Evolutionary conservation across 441 rosid species (phyloP).

Genomic region (Gossypium trilobum): DNA sequence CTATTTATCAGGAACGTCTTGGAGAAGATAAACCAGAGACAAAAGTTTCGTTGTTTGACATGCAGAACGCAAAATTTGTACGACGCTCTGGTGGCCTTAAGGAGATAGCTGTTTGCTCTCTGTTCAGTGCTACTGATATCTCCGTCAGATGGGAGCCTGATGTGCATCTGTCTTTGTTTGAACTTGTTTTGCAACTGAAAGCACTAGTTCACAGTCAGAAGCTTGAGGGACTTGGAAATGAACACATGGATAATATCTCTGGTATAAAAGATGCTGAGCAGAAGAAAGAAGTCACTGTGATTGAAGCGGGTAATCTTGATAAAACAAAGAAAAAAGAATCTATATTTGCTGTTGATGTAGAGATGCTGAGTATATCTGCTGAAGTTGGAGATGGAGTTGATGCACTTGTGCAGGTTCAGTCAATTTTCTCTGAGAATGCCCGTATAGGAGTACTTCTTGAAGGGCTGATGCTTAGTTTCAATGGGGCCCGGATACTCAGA

Average conservation of each 20-base stretch:
- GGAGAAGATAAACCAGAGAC: constrained; percentile 54
- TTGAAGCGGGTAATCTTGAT: constrained; percentile 39
- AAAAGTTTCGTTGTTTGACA: constrained; percentile 62
- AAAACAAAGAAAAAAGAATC: constrained; percentile 77
- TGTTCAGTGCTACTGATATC: constrained; percentile 90
- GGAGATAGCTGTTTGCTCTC: constrained; percentile 83
- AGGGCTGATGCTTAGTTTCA: constrained; percentile 68
- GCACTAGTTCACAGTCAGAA: constrained; percentile 49
- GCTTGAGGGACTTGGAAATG: constrained; percentile 41
- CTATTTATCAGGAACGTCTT: constrained; percentile 68
- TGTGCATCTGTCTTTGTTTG: constrained; percentile 66
- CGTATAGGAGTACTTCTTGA: constrained; percentile 94
- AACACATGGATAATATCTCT: constrained; percentile 30
- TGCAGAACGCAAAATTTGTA: constrained; percentile 85
- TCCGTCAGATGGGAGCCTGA: constrained; percentile 94
- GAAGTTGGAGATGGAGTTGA: constrained; percentile 95
- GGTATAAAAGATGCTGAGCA: constrained; percentile 36
- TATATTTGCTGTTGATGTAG: constrained; percentile 93
- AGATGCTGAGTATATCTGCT: constrained; percentile 71
- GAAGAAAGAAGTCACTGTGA: constrained; percentile 38
- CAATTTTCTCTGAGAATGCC: constrained; percentile 98
- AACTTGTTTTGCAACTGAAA: constrained; percentile 64
- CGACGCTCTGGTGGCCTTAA: constrained; percentile 84
- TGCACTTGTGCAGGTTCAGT: constrained; percentile 67
- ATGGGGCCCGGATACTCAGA: constrained; percentile 66